Percentiles rank a stretch among this genome's conserved stretches.
These are phyloP conservation scores for Brassica rapa DNA, from an alignment of 345 rosid species.

Conservation along the genomic window DNA sequence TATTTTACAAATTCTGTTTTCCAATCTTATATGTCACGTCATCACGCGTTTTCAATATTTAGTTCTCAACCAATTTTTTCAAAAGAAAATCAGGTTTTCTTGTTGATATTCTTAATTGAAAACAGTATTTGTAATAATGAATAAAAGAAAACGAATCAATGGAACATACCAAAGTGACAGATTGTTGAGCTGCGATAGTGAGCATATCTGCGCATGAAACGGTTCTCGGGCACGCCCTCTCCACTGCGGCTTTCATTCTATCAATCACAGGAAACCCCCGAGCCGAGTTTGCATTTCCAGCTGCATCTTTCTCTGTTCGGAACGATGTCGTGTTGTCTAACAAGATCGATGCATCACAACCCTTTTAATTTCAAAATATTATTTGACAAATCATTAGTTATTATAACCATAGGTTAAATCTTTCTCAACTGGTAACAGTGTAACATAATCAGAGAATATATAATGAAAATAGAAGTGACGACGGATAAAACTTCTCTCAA, in stretches of 20 bases:
- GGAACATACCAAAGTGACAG: conserved; percentile 52
- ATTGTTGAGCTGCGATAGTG: conserved; percentile 68
- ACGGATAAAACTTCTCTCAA: background rate
- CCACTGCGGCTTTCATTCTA: conserved; percentile 55
- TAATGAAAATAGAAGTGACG: background rate
- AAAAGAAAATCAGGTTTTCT: background rate
- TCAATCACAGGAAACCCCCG: conserved; percentile 70
- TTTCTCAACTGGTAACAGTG: background rate
- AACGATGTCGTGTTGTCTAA: conserved; percentile 54
- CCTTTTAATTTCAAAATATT: conserved; percentile 35
- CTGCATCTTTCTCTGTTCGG: conserved; percentile 56
- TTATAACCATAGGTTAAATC: background rate
- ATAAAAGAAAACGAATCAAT: background rate
- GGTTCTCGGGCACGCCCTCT: conserved; percentile 52
- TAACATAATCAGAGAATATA: background rate
- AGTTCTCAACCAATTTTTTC: background rate
- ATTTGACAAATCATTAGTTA: background rate
- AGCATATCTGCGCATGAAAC: conserved; percentile 75
- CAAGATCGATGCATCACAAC: conserved; percentile 71
- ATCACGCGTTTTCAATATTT: background rate
- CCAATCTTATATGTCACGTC: background rate
- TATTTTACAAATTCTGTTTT: background rate
- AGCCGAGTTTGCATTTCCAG: conserved; percentile 44
- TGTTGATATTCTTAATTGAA: background rate
- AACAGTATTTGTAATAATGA: background rate